Conservation (phyloP, 2,329 filamentous ascomycete genomes). For the Beauveria asiatica region DNA sequence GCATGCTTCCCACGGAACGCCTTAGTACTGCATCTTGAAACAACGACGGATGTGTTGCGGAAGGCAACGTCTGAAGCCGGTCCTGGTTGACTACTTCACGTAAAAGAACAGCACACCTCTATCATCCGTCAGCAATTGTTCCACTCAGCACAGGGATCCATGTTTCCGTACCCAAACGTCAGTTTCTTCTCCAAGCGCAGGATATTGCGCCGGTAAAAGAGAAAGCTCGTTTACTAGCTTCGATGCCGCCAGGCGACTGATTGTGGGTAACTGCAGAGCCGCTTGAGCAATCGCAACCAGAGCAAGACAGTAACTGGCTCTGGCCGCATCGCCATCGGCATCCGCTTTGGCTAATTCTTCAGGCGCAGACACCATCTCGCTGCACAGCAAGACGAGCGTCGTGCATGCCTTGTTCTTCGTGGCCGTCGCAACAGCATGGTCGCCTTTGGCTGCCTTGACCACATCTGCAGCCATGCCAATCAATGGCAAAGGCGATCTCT, state of each 20-base stretch:
- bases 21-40: constrained; percentile 20
- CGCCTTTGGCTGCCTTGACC: constrained; percentile 16
- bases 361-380: constrained; percentile 28
- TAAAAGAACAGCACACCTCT: constrained; percentile 9
- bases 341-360: constrained; percentile 23
- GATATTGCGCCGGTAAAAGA: constrained; percentile 25
- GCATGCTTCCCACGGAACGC: constrained; percentile 21
- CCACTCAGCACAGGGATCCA: background rate
- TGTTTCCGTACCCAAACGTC: constrained; percentile 33
- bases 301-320: constrained; percentile 28
- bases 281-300: constrained; percentile 30
- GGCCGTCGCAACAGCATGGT: constrained; percentile 14
- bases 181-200: constrained; percentile 23
- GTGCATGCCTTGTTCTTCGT: constrained; percentile 29
- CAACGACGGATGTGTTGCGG: constrained; percentile 9
- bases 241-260: constrained; percentile 32
- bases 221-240: constrained; percentile 35
- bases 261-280: constrained; percentile 23
- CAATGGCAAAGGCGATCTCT: constrained; percentile 25
- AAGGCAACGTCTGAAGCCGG: background rate
- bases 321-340: constrained; percentile 20
- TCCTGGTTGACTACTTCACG: constrained; percentile 2
- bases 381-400: constrained; percentile 33
- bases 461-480: constrained; percentile 31
- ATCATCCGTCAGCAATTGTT: background rate